Conservation (phyloP, 345 rosid genomes). For the Citrus sp. region DNA sequence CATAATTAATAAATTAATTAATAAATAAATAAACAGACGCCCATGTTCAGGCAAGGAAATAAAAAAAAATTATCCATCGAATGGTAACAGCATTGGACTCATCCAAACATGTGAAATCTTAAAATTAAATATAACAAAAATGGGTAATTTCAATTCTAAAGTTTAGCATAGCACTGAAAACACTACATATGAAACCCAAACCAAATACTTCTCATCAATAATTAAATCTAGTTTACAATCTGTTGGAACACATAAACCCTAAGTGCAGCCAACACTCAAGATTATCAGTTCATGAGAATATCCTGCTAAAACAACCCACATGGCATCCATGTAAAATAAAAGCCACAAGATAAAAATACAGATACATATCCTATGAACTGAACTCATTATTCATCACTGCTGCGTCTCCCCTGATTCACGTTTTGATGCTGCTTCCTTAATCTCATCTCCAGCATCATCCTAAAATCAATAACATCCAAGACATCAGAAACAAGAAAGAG, state of each 20-base stretch:
- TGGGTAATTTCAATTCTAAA: conserved; percentile 1
- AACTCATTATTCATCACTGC: conserved; percentile 46
- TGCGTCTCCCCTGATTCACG: conserved; percentile 55
- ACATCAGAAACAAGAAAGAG: neutral
- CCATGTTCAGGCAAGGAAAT: neutral
- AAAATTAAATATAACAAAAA: neutral
- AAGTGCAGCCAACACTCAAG: conserved; percentile 14
- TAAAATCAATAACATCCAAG: conserved; percentile 18
- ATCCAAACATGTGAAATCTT: neutral
- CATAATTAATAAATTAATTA: neutral
- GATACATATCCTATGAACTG: conserved; percentile 21
- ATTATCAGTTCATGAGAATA: conserved; percentile 29
- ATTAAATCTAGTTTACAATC: conserved; percentile 21
- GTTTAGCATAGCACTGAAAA: neutral
- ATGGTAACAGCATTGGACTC: too few species aligned
- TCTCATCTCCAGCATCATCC: conserved; percentile 90
- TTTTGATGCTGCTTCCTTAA: conserved; percentile 81
- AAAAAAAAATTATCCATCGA: neutral
- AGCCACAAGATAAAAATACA: conserved; percentile 29
- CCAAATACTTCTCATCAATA: conserved; percentile 29
- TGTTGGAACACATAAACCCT: conserved; percentile 22
- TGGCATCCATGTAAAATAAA: conserved; percentile 32
- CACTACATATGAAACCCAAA: conserved; percentile 15
- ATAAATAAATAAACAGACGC: neutral
- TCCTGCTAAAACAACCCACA: conserved; percentile 30